Base-by-base conservation (phyloP, 176 grass and related monocot genomes). In the Carex myosuroides region DNA sequence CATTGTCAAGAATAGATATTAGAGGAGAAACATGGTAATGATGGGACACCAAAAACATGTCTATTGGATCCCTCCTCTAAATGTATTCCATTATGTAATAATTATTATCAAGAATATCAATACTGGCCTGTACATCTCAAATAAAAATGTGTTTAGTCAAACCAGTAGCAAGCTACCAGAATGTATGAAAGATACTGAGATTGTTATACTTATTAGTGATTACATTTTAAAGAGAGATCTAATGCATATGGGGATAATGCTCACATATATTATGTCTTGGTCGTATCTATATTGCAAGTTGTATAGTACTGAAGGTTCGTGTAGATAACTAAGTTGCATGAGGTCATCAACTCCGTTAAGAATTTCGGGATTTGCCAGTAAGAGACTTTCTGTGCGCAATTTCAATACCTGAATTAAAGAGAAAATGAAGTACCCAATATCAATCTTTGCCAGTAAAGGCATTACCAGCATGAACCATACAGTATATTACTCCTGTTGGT, bases 261-360 rank as follows among this genome's bases (percentile, higher is more conserved):
- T 96, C 82, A 99, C 97, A 87, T 99, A 99, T 87, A 96, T 99
- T 76, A 84, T 85, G 83, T 99, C 91, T 85, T 88, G 85, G 35
- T 91, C 87, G 52, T 99, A 99, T 93, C 96, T 90, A 84, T 89
- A 92, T 81, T 94, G 96, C 85, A 99, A 85, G 80, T 99, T 99
- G 85, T 95, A 92, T 80, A 99, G 79, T 41, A 99, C 96, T 29
- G 96, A 95, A 72, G 96, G 91, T 84, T 99, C 96, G 80, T 94
- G 90, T 84, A 99, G 87, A 91, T 99, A 99, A 88, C 97, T 99
- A 32, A 99, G 89, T 56, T 99, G 97, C 97, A 99, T 99, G 59
- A 99, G 93, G 87, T 99, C 91, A 57, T 95, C 93, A 66, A 95
- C 93, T 81, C 97, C 97, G 64, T 99, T 89, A 17, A 99, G 97